Base-by-base conservation (phyloP, 148 eudicot species). In the Rhododendron williamsianum region DNA sequence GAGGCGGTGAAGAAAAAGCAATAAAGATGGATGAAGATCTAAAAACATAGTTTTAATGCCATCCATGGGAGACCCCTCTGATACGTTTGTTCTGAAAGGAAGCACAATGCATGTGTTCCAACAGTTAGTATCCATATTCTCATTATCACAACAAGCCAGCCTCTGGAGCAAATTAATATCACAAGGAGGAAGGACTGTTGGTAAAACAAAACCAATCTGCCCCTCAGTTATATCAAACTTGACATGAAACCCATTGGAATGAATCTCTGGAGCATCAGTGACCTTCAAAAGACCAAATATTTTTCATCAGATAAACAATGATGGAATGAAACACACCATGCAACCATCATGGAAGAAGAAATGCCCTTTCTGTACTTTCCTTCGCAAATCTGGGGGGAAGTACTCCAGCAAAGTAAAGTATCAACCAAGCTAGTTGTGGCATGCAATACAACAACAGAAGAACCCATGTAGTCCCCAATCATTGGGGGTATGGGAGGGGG, bases 221-320 rank as follows among this genome's bases (percentile, higher is more conserved):
- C 96, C 99, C 89, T 92, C 94, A 69, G 91, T 88, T 82, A 92
- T 91, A 88, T 97, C 98, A 91, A 97, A 97, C 91, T 97, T 97
- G 63, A 97, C 92, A 91, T 97, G 98, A 86, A 93, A 95, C 85
- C 99, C 98, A 84, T 97, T 97, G 85, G 98, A 97, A 86, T 97
- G 99, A 82, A 97, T 97, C 90, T 97, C 98, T 9, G 99, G 99
- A 87, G 99, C 98, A 95, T 97, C 98, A 76, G 98, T 93, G 72
- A 97, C 93, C 99, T 97, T 90, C 77, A 90, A 43, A 81, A 87
- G 80, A 90, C 21, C 87, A 86, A 46, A 84, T 4, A 9, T 83
- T 83, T 30, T 23, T 67, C 63, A 82, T 16, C 16, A 69, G 67
- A 41, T 13, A n/a, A 80, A 38, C 9, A 38, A 13, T 41, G n/a